phyloP scores from a whole-genome alignment of 768 basidiomycete species.

The Lanmaoa rubissima region DNA sequence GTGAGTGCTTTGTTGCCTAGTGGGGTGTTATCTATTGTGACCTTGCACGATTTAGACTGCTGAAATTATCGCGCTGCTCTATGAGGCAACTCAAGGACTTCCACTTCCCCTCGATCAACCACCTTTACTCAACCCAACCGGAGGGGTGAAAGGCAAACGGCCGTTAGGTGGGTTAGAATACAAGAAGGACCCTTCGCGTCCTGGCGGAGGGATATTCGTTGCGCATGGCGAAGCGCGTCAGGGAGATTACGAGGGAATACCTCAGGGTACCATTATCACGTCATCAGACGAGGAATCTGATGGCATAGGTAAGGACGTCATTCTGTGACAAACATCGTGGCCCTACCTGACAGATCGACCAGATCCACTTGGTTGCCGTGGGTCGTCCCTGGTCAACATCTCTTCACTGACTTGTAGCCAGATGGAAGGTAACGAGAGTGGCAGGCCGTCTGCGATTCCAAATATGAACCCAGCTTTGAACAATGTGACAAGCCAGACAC shows the following conservation, averaged over 20 bases:
- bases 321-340: slow-evolving; percentile 3
- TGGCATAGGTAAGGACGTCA: slow-evolving; percentile 40
- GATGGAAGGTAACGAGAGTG: slow-evolving; percentile 31
- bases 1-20: slow-evolving; percentile 35
- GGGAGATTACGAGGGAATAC: slow-evolving; percentile 51
- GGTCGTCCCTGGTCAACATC: slow-evolving; percentile 54
- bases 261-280: slow-evolving; percentile 54
- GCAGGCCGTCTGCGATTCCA: slow-evolving; percentile 26
- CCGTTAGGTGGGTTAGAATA: slow-evolving; percentile 60
- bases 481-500: slow-evolving; percentile 33
- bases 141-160: slow-evolving; percentile 59
- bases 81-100: slow-evolving; percentile 89
- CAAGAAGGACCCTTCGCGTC: slow-evolving; percentile 73
- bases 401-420: slow-evolving; percentile 42
- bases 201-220: slow-evolving; percentile 86
- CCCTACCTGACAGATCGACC: slow-evolving; percentile 11
- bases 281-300: slow-evolving; percentile 47
- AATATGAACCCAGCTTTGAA: slow-evolving; percentile 83
- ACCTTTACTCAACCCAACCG: slow-evolving; percentile 77
- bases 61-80: slow-evolving; percentile 88
- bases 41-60: slow-evolving; percentile 56
- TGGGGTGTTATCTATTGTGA: background rate
- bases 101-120: slow-evolving; percentile 51
- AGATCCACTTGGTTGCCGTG: slow-evolving; percentile 11
- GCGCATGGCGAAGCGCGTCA: slow-evolving; percentile 50